A percentile compares a stretch with the other conserved stretches of the same genome.
phyloP scores from a whole-genome alignment of 106 monocot species.

The Apostasia shenzhenica region DNA sequence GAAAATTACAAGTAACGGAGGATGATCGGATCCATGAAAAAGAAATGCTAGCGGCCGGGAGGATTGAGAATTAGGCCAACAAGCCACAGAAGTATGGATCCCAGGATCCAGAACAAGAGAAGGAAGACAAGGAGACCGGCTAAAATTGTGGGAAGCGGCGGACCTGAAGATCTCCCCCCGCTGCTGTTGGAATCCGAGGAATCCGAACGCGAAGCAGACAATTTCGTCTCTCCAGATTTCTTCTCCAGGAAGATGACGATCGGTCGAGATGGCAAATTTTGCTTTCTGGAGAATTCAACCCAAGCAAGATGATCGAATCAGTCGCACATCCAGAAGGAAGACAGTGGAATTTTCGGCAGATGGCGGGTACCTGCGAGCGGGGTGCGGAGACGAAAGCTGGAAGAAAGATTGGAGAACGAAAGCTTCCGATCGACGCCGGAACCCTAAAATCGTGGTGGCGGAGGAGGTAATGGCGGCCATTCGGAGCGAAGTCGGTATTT shows the following conservation, averaged over 20 bases:
- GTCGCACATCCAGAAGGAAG: no score
- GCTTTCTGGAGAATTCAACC: background rate
- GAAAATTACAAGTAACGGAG: background rate
- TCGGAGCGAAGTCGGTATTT: background rate
- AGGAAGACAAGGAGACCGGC: slow-evolving; percentile 61
- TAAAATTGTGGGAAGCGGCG: slow-evolving; percentile 60
- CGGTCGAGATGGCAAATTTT: background rate
- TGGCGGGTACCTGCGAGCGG: background rate
- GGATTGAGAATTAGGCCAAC: slow-evolving; percentile 44
- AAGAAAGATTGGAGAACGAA: background rate
- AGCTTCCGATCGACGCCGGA: background rate
- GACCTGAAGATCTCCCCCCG: slow-evolving; percentile 22
- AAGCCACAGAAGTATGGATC: slow-evolving; percentile 48
- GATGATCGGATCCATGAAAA: background rate
- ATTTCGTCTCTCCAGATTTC: background rate
- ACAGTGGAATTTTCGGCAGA: no score
- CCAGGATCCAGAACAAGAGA: slow-evolving; percentile 38
- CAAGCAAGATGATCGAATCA: background rate
- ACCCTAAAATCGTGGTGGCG: background rate
- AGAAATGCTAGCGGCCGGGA: slow-evolving; percentile 11
- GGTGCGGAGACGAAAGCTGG: background rate
- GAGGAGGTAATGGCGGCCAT: slow-evolving; percentile 1
- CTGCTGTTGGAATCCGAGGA: slow-evolving; percentile 6
- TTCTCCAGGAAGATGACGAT: background rate
- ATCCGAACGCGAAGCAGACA: slow-evolving; percentile 17